Base-by-base conservation (phyloP, 371 early-diverging fungal species). In the Zopfochytrium polystomum region DNA sequence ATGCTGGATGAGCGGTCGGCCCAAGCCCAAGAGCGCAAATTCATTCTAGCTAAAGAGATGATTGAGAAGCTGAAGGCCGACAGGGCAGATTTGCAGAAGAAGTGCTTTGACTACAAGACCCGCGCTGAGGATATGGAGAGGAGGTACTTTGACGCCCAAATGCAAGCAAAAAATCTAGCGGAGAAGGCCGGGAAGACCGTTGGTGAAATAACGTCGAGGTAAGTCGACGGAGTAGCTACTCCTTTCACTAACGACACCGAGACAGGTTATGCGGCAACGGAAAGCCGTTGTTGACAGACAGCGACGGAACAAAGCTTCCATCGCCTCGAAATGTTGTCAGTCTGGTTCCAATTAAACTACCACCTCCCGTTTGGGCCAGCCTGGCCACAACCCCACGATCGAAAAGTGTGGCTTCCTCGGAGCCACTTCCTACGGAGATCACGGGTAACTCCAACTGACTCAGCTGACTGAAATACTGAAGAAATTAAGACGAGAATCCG, bases 41-140 rank as follows among this genome's bases (percentile, higher is more conserved):
- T 65, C 53, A 63, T 67, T n/a, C 68, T 78, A 0, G 66, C 66
- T 11, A 38, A 63, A 18, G 79, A 78, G 48, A 70, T 71, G 70
- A 69, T 67, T 1, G 72, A 71, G 23, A 69, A 72, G 51, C 55
- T 75, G n/a, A 75, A 72, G 55, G 31, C 59, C 30, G 78, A 78
- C 43, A 58, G 72, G 5, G 35, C 58, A 11, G 72, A 69, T 20
- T 38, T 73, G 35, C 67, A 62, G 53, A 54, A 61, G 30, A 54
- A 49, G 25, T 55, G 61, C 15, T 76, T 61, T 34, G 69, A 69
- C 4, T 50, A 72, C 20, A 71, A 68, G 32, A 22, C 34, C 18
- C 49, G 56, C 27, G 58, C 61, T 3, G 74, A 67, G 20, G 66
- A 74, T n/a, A 62, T 69, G 58, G 68, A 73, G 46, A 60, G 58